phyloP scores from a whole-genome alignment of 2,329 filamentous ascomycete species.

The Phoma sp. region DNA sequence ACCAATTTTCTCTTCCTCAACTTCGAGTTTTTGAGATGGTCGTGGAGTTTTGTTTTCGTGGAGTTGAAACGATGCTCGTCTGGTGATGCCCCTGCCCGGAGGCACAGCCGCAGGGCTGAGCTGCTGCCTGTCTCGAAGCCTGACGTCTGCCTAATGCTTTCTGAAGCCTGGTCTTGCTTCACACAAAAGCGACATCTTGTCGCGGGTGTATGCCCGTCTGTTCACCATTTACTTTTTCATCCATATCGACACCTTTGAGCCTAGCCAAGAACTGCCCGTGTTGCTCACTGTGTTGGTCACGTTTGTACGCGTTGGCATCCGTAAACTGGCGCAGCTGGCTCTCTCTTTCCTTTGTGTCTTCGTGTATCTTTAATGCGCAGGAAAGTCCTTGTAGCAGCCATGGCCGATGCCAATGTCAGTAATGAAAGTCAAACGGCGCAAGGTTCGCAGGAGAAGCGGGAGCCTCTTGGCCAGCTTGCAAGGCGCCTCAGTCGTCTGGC shows the following conservation, averaged over 20 bases:
- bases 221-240: not conserved
- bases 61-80: not conserved
- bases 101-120: not conserved
- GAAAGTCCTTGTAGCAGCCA: not conserved
- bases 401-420: not conserved
- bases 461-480: not conserved
- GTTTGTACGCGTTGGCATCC: too few species aligned
- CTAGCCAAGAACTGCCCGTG: too few species aligned
- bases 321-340: too few species aligned
- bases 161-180: not conserved
- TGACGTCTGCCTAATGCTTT: not conserved
- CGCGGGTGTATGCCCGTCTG: not conserved
- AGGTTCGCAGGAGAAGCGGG: not conserved
- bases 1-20: not conserved
- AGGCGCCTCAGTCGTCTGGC: not conserved
- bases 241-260: too few species aligned
- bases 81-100: not conserved
- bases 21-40: not conserved
- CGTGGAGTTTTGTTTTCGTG: not conserved
- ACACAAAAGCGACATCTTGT: not conserved
- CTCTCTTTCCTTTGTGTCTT: too few species aligned
- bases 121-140: conserved; percentile 6
- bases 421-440: not conserved
- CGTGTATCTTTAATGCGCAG: conserved; percentile 1
- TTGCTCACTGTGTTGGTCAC: too few species aligned